These are phyloP conservation scores for Elongisporangium anandrum DNA, from an alignment of 352 stramenopile genomes.

Conservation along the genomic window DNA sequence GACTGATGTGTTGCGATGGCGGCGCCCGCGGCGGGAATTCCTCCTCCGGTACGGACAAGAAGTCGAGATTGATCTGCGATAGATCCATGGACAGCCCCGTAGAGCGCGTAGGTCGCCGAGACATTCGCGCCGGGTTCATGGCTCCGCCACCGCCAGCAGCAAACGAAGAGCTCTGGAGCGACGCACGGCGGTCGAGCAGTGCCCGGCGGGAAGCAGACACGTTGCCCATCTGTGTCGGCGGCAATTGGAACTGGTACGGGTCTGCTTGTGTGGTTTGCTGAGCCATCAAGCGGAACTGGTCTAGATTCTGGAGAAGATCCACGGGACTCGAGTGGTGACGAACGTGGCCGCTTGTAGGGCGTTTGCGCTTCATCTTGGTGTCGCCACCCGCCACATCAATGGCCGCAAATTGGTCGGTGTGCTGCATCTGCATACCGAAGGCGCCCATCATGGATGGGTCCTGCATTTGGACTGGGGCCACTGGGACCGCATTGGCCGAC, in stretches of 20 bases:
- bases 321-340: slow-evolving; percentile 74
- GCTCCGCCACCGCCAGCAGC: slow-evolving; percentile 3
- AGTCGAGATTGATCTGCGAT: slow-evolving; percentile 73
- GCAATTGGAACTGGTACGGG: slow-evolving; percentile 50
- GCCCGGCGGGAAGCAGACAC: slow-evolving; percentile 21
- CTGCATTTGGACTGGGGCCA: not conserved
- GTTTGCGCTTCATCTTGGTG: slow-evolving; percentile 80
- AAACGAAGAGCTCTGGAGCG: slow-evolving; percentile 23
- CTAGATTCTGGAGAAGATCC: slow-evolving; percentile 70
- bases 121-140: slow-evolving; percentile 26
- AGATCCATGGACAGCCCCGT: slow-evolving; percentile 81
- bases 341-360: slow-evolving; percentile 40
- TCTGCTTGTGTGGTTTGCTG: slow-evolving; percentile 46
- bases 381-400: slow-evolving; percentile 10
- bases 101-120: slow-evolving; percentile 39
- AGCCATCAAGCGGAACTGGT: slow-evolving; percentile 63
- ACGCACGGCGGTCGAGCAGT: slow-evolving; percentile 44
- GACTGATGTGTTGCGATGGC: slow-evolving; percentile 19
- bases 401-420: not conserved
- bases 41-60: slow-evolving; percentile 63
- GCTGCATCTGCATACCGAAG: not conserved
- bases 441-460: not conserved
- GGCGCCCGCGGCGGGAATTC: slow-evolving; percentile 33
- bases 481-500: not conserved
- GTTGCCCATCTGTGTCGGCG: slow-evolving; percentile 42